Percentiles rank a stretch among this genome's conserved stretches.
Conservation (phyloP, 176 grass and related monocot species). For the Canna indica region DNA sequence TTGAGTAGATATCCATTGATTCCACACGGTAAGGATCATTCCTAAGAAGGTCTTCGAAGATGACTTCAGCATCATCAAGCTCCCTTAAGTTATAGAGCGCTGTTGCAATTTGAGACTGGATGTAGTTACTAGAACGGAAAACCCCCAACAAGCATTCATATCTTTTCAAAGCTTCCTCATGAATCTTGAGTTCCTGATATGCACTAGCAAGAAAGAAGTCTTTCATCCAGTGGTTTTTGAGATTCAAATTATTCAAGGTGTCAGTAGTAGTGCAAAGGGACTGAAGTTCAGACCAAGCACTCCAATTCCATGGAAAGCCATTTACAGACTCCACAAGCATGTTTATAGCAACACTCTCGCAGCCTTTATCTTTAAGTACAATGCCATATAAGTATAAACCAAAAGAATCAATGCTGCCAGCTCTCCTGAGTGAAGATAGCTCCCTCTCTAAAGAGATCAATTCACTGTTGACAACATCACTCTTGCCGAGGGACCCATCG, state of each 20-base stretch:
- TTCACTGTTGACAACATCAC: slow-evolving; percentile 64
- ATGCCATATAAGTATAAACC: slow-evolving; percentile 85
- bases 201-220: slow-evolving; percentile 91
- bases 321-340: slow-evolving; percentile 87
- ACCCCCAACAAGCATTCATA: slow-evolving; percentile 60
- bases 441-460: slow-evolving; percentile 72
- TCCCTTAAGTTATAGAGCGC: slow-evolving; percentile 86
- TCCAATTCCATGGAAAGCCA: slow-evolving; percentile 96
- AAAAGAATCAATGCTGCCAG: slow-evolving; percentile 79
- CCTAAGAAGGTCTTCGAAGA: slow-evolving; percentile 95
- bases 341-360: slow-evolving; percentile 45
- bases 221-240: slow-evolving; percentile 99
- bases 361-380: slow-evolving; percentile 80
- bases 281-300: slow-evolving; percentile 84
- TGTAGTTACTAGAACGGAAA: slow-evolving; percentile 71
- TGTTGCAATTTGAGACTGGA: slow-evolving; percentile 93
- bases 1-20: slow-evolving; percentile 93
- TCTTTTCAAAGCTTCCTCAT: slow-evolving; percentile 81
- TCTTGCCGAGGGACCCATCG: slow-evolving; percentile 86
- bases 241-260: slow-evolving; percentile 63
- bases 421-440: slow-evolving; percentile 60
- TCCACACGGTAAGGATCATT: slow-evolving; percentile 90
- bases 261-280: slow-evolving; percentile 68
- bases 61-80: slow-evolving; percentile 90
- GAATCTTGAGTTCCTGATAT: slow-evolving; percentile 88